Evolutionary conservation across 2,329 filamentous ascomycete genomes (phyloP).

Genomic region (Sporothrix dimorphospora): DNA sequence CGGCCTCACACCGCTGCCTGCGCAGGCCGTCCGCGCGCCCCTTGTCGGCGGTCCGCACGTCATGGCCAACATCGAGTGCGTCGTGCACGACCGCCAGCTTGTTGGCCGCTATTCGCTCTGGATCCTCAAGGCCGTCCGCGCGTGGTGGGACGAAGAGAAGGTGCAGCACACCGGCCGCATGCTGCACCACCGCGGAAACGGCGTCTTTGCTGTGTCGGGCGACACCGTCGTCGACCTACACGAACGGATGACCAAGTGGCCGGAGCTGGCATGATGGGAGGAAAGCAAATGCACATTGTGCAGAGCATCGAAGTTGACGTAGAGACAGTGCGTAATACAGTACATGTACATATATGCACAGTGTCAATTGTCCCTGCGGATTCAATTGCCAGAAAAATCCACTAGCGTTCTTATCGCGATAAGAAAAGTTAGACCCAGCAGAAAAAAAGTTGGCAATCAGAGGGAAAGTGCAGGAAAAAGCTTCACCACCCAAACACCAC

Average conservation of each 20-base stretch:
- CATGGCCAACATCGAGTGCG: conserved; percentile 44
- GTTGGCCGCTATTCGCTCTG: conserved; percentile 43
- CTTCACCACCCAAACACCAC: background rate
- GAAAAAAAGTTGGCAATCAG: conserved; percentile 28
- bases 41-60: conserved; percentile 40
- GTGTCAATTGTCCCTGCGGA: background rate
- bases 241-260: conserved; percentile 43
- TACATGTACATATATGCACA: background rate
- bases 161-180: conserved; percentile 39
- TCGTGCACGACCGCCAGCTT: conserved; percentile 42
- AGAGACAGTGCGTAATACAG: conserved; percentile 4
- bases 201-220: conserved; percentile 42
- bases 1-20: background rate
- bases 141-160: conserved; percentile 40
- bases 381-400: background rate
- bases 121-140: conserved; percentile 42
- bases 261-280: conserved; percentile 40
- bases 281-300: no score
- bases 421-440: conserved; percentile 25
- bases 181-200: conserved; percentile 44
- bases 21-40: background rate
- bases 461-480: conserved; percentile 27
- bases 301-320: background rate
- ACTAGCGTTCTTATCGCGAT: conserved; percentile 22
- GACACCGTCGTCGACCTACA: conserved; percentile 40